Conservation (phyloP, 306 rosid species). For the Medicago lupulina region DNA sequence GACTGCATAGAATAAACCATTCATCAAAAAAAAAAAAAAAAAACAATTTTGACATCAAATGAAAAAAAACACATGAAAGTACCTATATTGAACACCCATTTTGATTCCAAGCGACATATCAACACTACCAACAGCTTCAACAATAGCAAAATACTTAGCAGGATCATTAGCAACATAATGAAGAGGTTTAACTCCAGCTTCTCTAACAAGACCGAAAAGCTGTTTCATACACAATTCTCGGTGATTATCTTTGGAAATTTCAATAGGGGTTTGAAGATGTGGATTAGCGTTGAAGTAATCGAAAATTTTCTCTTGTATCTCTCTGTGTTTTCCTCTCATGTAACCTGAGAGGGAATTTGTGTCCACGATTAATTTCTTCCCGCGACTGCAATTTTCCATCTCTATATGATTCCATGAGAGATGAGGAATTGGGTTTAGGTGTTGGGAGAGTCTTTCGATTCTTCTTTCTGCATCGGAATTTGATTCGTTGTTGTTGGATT, state of each 20-base stretch:
- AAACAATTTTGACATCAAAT: not conserved
- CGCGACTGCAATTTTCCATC: conserved; percentile 52
- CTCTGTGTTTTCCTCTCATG: conserved; percentile 74
- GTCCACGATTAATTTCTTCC: conserved; percentile 60
- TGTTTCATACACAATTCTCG: conserved; percentile 85
- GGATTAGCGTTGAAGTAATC: conserved; percentile 72
- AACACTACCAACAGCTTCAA: conserved; percentile 83
- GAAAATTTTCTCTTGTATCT: conserved; percentile 67
- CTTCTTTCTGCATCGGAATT: conserved; percentile 50
- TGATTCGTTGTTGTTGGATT: conserved; percentile 41
- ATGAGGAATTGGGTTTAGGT: conserved; percentile 54
- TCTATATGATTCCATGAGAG: conserved; percentile 27
- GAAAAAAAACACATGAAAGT: not conserved
- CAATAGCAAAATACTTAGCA: conserved; percentile 67
- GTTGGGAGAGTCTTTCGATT: conserved; percentile 61
- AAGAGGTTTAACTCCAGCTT: conserved; percentile 75
- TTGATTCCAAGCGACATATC: conserved; percentile 94
- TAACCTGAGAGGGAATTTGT: conserved; percentile 44
- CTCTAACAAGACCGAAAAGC: conserved; percentile 73
- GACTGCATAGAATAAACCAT: conserved; percentile 52
- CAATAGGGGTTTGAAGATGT: conserved; percentile 82
- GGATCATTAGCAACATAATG: conserved; percentile 67
- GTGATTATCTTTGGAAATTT: conserved; percentile 74
- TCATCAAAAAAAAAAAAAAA: not conserved
- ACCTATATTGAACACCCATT: conserved; percentile 96